Percentiles rank a stretch among this genome's conserved stretches.
Conservation (phyloP, 2,329 filamentous ascomycete species). For the Monosporascus sp. region DNA sequence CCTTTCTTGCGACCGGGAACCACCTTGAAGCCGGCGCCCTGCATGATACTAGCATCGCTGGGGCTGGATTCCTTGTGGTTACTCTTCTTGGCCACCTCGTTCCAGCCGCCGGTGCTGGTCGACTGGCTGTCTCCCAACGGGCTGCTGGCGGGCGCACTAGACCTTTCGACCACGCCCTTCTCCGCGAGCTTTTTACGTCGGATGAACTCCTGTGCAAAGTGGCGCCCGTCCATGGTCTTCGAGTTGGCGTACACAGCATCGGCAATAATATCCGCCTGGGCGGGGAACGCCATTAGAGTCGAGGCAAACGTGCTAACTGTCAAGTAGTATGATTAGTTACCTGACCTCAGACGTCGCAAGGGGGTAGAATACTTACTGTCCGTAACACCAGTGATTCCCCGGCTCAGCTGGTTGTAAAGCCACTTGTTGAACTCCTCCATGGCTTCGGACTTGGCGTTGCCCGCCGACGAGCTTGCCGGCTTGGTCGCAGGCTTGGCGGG, state of each 20-base stretch:
- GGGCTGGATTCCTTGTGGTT: constrained; percentile 40
- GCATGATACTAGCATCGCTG: constrained; percentile 35
- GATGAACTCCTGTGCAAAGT: constrained; percentile 92
- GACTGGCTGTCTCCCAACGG: constrained; percentile 37
- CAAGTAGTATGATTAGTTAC: neutral
- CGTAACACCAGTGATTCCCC: constrained; percentile 55
- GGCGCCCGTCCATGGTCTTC: constrained; percentile 83
- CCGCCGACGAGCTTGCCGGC: constrained; percentile 41
- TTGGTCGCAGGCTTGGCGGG: constrained; percentile 47
- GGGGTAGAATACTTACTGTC: constrained; percentile 41
- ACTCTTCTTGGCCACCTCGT: constrained; percentile 94
- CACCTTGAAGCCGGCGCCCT: constrained; percentile 74
- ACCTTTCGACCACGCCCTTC: constrained; percentile 77
- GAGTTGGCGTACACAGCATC: constrained; percentile 86
- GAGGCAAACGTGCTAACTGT: constrained; percentile 76
- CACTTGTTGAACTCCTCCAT: constrained; percentile 94
- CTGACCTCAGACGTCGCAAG: neutral
- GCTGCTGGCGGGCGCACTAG: constrained; percentile 46
- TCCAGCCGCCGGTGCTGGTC: constrained; percentile 66
- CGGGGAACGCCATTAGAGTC: constrained; percentile 67
- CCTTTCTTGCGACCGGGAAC: constrained; percentile 91
- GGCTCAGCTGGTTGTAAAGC: constrained; percentile 72
- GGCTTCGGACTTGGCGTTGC: constrained; percentile 47
- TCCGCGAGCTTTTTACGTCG: constrained; percentile 90
- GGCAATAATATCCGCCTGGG: constrained; percentile 75